Base-by-base conservation (phyloP, 2,329 filamentous ascomycete species). In the Ophiognomonia clavigignenti-juglandacearum region DNA sequence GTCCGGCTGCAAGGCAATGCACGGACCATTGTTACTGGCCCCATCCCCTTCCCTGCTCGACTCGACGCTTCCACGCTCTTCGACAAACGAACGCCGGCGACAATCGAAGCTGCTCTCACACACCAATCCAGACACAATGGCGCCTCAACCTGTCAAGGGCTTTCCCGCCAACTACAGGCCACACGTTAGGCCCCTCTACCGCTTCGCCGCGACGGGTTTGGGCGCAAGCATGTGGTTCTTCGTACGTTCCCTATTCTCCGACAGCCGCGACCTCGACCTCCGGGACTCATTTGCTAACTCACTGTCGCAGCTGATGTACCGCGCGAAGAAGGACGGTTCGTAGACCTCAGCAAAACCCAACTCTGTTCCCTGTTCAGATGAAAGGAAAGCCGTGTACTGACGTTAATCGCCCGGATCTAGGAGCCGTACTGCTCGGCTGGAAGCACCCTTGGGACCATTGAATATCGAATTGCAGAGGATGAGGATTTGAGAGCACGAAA, bases 191-290 rank as follows among this genome's bases (percentile, higher is more conserved):
- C 66, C 68, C 42, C 64, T 96, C 56, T 96, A 97, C 75, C 82
- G 88, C 64, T 86, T 92, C 68, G 80, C 84, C 49, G 92, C 88
- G 39, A 96, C 89, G 37, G 88, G 85, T 53, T 77, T 98, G 54
- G 88, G 90, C 58, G 93, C 93, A 46, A 88, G 86, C 72, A 98
- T 97, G 93, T 98, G 93, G 93, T 97, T 98, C 73, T 98, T 93
- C 69, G 91, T 97, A 80, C 64, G 86, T 74, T 51, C 16, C n/a
- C n/a, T n/a, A n/a, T 39, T 49, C 38, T 20, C 47, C 14, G 11
- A 13, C 9, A 22, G 11, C 8, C 13, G 23, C 20, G 19, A 9
- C 10, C 29, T 20, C 20, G 14, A n/a, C 20, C 31, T 23, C 23
- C 40, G 53, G 57, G 47, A 57, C 16, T 39, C 45, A 26, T 34